Conservation (phyloP, 1,284 basidiomycete genomes). For the Leccinum fallax region DNA sequence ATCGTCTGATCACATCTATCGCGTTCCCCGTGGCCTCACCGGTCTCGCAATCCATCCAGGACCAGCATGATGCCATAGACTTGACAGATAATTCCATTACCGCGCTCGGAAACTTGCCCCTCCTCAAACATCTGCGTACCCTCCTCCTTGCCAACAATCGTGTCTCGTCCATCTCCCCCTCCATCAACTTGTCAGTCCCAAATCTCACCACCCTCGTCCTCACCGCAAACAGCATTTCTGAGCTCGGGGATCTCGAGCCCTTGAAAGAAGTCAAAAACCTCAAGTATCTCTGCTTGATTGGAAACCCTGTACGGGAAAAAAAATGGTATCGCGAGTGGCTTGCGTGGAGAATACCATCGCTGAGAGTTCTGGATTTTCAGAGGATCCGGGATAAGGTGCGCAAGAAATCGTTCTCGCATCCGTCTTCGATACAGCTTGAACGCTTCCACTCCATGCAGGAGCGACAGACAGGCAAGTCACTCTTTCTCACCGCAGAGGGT, state of each 20-base stretch:
- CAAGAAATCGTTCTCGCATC: constrained; percentile 34
- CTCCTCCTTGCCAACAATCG: constrained; percentile 89
- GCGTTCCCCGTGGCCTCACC: constrained; percentile 13
- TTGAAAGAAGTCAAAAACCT: constrained; percentile 80
- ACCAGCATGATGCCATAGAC: constrained; percentile 95
- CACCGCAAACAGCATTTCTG: constrained; percentile 74
- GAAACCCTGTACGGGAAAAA: constrained; percentile 91
- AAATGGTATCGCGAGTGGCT: constrained; percentile 98
- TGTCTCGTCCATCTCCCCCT: constrained; percentile 79
- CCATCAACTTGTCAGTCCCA: constrained; percentile 81
- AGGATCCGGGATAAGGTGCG: constrained; percentile 94
- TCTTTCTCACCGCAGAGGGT: constrained; percentile 78
- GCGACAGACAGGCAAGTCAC: constrained; percentile 68
- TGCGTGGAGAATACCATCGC: constrained; percentile 76
- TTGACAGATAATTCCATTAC: constrained; percentile 95
- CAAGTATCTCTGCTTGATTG: constrained; percentile 81
- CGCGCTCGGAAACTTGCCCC: constrained; percentile 84
- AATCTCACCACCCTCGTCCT: constrained; percentile 81
- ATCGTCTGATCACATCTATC: constrained; percentile 23
- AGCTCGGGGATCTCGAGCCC: constrained; percentile 85
- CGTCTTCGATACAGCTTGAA: constrained; percentile 29
- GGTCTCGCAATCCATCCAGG: constrained; percentile 43
- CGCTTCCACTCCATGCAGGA: constrained; percentile 53
- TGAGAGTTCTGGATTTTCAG: constrained; percentile 96
- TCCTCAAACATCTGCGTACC: constrained; percentile 77